Base-by-base conservation (phyloP, 2,329 filamentous ascomycete genomes). In the Ceratocystis lukuohia region DNA sequence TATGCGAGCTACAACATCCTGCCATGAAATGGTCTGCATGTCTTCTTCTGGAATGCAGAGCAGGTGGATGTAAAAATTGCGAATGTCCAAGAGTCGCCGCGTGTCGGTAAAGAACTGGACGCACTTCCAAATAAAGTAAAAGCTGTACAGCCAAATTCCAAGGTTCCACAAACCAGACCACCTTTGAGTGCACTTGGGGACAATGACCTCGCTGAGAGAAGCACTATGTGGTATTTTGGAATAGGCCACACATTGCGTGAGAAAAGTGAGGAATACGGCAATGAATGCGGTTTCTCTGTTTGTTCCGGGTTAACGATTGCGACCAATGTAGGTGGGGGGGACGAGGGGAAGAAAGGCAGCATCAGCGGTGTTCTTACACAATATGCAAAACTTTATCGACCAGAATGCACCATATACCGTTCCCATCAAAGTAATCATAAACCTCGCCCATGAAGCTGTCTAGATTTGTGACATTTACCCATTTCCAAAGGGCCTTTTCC, bases 11-110 rank as follows among this genome's bases (percentile, higher is more conserved):
- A 96, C 91, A 30, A 96, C 83, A 70, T 94, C 88, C 73, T 96
- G 90, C 92, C 92, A 96, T 5, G 92, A 93, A 63, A 96, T 88
- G 0, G 91, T 95, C 74, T 96, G 92, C 77, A 96, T 94, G 71
- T 96, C 92, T 66, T 87, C 81, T 67, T 84, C 82, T 0, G 89
- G 88, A 56, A 96, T 91, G 48, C 89, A 88, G 8, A 96, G 83
- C 3, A 96, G 81, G 72, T 95, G 81, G 33, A 86, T 80, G 73
- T 90, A 96, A 74, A 96, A 96, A 74, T 94, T 87, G 69, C 91
- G 89, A 76, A 96, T 87, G 62, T 89, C 82, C 67, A 83, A 78
- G 30, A 96, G 79, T 17, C 89, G 84, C 37, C 87, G 85, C 30
- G 91, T 80, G 71, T 93, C 89, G 56, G 89, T 77, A 57, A 89